Evolutionary conservation across 495 filamentous ascomycete species (phyloP), one percentile per base, ranked within the genome.

Genomic region (Aspergillus bertholletiae): DNA sequence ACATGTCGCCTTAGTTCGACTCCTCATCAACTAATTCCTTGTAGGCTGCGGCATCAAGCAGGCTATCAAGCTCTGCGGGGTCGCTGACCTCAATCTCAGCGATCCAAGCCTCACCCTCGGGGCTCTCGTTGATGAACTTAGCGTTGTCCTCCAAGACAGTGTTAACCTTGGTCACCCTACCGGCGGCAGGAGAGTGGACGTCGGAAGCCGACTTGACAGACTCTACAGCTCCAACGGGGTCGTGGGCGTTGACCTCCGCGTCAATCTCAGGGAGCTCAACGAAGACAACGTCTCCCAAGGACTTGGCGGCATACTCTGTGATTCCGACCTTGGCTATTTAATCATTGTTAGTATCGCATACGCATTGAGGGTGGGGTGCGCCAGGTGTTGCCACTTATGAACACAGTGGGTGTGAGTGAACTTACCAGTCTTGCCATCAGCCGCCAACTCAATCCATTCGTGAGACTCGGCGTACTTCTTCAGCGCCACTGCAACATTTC

Each of bases 171-270:
- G 84, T 79, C 47, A 98, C 81, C 58, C 72, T 88, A 57, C 93
- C 90, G 30, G 80, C 74, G 47, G 96, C 81, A 23, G 94, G 95
- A 5, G 91, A 85, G 69, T 95, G 86, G 74, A 98, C 96, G 69
- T 98, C 94, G 56, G 90, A 93, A 17, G 95, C 94, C 40, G 88
- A 92, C 81, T 98, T 98, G 68, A 98, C 94, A 9, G 90, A 96
- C 80, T 98, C 94, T 56, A 98, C 92, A 43, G 94, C 92, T 51
- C 94, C 94, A 59, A 96, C 86, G 53, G 88, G 73, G 65, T 96
- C 90, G 58, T 90, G 90, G 27, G 80, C 81, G 26, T 62, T 58
- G 34, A 95, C 79, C 59, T 83, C 79, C 54, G 82, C 74, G 53
- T 80, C 84, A 41, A 72, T 71, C 49, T 80, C 73, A 32, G 92